Conservation (phyloP, 2,329 filamentous ascomycete genomes). For the Elsinoe batatas region DNA sequence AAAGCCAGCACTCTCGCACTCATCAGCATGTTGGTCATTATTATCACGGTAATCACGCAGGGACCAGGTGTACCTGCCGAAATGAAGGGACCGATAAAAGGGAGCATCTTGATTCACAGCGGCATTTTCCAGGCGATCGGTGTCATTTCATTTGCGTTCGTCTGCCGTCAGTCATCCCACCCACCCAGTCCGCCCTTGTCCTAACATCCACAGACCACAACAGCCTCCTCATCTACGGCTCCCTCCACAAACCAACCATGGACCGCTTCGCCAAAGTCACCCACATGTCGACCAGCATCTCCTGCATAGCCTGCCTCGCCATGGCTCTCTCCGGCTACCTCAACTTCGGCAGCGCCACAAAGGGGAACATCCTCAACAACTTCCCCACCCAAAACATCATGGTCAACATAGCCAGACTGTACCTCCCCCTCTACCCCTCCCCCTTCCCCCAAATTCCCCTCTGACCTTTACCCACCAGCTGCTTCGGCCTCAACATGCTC, state of each 20-base stretch:
- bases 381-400: slow-evolving; percentile 83
- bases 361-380: slow-evolving; percentile 97
- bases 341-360: slow-evolving; percentile 81
- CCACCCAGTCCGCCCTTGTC: neutral
- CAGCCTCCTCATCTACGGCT: slow-evolving; percentile 93
- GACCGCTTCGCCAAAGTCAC: slow-evolving; percentile 91
- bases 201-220: slow-evolving; percentile 59
- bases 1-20: slow-evolving; percentile 92
- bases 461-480: slow-evolving; percentile 34
- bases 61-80: slow-evolving; percentile 63
- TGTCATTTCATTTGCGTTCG: slow-evolving; percentile 85
- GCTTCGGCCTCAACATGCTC: slow-evolving; percentile 97
- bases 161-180: slow-evolving; percentile 45
- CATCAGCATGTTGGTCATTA: slow-evolving; percentile 84
- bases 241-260: slow-evolving; percentile 83
- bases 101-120: slow-evolving; percentile 65
- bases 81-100: slow-evolving; percentile 59
- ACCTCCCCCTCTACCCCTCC: slow-evolving; percentile 20
- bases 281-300: slow-evolving; percentile 83
- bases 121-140: slow-evolving; percentile 94
- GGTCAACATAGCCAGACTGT: slow-evolving; percentile 86
- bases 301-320: slow-evolving; percentile 79
- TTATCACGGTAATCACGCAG: slow-evolving; percentile 79
- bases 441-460: neutral
- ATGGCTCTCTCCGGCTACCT: slow-evolving; percentile 87